Conservation (phyloP, 257 asterid genomes). For the Fraxinus americana region DNA sequence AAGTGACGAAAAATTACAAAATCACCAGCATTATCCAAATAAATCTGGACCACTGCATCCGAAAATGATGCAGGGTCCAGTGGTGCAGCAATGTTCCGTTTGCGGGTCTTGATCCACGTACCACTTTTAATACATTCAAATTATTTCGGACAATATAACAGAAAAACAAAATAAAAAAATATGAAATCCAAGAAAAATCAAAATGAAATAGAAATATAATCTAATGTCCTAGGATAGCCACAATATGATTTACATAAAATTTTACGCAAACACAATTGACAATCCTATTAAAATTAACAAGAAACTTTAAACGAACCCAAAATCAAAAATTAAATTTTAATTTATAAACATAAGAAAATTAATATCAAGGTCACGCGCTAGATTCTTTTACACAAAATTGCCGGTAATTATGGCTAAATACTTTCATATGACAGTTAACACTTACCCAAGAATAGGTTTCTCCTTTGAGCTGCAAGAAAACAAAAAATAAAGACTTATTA, state of each 20-base stretch:
- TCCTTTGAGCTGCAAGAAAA: slow-evolving; percentile 90
- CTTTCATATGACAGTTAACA: slow-evolving; percentile 1
- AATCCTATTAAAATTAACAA: not conserved
- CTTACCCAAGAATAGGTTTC: slow-evolving; percentile 99
- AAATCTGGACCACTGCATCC: too few species aligned
- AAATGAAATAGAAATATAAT: too few species aligned
- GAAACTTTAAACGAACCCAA: slow-evolving; percentile 6
- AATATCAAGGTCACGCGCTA: slow-evolving; percentile 1
- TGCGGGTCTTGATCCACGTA: too few species aligned
- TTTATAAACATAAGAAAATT: not conserved
- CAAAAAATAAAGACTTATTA: slow-evolving; percentile 25
- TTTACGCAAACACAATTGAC: not conserved
- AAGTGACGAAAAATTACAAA: too few species aligned
- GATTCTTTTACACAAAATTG: slow-evolving; percentile 2
- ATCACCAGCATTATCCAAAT: too few species aligned
- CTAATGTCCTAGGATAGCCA: too few species aligned
- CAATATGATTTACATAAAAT: not conserved
- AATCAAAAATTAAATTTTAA: not conserved
- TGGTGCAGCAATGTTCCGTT: too few species aligned
- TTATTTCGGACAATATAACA: too few species aligned
- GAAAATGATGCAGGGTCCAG: too few species aligned
- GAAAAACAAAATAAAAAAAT: too few species aligned
- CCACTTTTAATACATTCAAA: too few species aligned
- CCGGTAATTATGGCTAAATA: not conserved
- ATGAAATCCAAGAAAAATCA: too few species aligned